Percentiles rank a stretch among this genome's conserved stretches.
These are phyloP conservation scores for Fusarium goolgardi DNA, from an alignment of 2,329 filamentous ascomycete genomes.

Conservation along the genomic window DNA sequence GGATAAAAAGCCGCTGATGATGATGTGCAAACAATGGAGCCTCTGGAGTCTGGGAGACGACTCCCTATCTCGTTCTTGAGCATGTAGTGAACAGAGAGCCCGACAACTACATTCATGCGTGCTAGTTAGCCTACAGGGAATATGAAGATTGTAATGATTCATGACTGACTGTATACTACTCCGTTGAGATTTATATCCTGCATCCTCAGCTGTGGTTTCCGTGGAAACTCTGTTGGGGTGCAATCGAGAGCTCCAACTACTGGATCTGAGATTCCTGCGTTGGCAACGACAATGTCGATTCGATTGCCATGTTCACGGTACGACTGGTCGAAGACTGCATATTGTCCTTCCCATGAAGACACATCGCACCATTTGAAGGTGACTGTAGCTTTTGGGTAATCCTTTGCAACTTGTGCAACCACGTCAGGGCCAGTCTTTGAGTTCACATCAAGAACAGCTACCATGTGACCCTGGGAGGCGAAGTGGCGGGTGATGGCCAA, in stretches of 20 bases:
- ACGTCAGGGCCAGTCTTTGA: conserved; percentile 1
- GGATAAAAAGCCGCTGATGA: not conserved
- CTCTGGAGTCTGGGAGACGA: not conserved
- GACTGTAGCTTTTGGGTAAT: not conserved
- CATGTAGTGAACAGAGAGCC: conserved; percentile 2
- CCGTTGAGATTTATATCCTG: not conserved
- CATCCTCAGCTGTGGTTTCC: not conserved
- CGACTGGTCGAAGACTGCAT: not conserved
- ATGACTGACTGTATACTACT: not conserved
- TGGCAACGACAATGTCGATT: conserved; percentile 4
- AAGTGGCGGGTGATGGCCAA: not conserved
- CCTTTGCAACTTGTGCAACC: not conserved
- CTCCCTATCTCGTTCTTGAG: not conserved
- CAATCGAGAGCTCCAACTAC: conserved; percentile 8
- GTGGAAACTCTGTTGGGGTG: not conserved
- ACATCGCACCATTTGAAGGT: conserved; percentile 12
- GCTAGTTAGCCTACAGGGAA: rapidly evolving
- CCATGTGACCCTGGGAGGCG: not conserved
- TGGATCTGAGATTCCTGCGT: conserved; percentile 7
- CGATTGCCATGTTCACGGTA: not conserved
- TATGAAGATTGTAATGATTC: rapidly evolving
- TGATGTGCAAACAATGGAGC: conserved; percentile 8
- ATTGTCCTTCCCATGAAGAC: conserved; percentile 3
- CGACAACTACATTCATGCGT: not conserved
- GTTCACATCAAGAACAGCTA: conserved; percentile 3